Conservation (phyloP, 805 yeast genomes). For the Zygosaccharomyces siamensis region DNA sequence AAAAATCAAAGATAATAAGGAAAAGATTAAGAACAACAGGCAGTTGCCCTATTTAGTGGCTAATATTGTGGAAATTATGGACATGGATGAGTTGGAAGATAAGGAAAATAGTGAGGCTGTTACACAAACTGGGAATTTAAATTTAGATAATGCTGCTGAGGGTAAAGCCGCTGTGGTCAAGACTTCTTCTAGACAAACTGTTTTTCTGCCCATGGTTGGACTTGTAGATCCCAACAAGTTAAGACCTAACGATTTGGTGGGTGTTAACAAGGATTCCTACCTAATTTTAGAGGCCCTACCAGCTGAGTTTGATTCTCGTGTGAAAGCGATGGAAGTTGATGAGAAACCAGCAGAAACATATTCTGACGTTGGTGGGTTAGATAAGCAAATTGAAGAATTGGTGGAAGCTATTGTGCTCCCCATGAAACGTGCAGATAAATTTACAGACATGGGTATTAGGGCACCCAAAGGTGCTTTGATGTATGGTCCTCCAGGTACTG, state of each 20-base stretch:
- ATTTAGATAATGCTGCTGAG: conserved; percentile 80
- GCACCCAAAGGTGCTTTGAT: conserved; percentile 98
- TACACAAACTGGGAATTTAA: conserved; percentile 93
- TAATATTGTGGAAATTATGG: conserved; percentile 89
- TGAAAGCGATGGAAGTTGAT: conserved; percentile 98
- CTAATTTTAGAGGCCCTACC: conserved; percentile 90
- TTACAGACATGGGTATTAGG: conserved; percentile 87
- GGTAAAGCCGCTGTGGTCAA: conserved; percentile 98
- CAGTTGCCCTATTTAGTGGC: conserved; percentile 96
- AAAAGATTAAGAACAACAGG: conserved; percentile 90
- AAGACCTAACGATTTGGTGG: conserved; percentile 96
- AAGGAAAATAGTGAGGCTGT: conserved; percentile 49
- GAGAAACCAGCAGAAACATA: conserved; percentile 98
- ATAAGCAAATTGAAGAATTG: conserved; percentile 95
- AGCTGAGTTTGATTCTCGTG: conserved; percentile 95
- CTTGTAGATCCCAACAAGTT: conserved; percentile 85
- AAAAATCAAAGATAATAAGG: conserved; percentile 91
- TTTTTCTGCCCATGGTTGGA: conserved; percentile 92
- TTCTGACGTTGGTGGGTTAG: conserved; percentile 96
- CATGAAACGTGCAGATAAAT: conserved; percentile 96
- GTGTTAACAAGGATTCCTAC: conserved; percentile 96
- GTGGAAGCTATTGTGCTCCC: conserved; percentile 98
- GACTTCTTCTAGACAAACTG: conserved; percentile 96
- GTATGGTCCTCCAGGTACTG: conserved; percentile 99
- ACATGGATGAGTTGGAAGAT: conserved; percentile 77